Evolutionary conservation across 495 filamentous ascomycete genomes (phyloP), one percentile per base, ranked within the genome.

Genomic region (Delitschia confertaspora): DNA sequence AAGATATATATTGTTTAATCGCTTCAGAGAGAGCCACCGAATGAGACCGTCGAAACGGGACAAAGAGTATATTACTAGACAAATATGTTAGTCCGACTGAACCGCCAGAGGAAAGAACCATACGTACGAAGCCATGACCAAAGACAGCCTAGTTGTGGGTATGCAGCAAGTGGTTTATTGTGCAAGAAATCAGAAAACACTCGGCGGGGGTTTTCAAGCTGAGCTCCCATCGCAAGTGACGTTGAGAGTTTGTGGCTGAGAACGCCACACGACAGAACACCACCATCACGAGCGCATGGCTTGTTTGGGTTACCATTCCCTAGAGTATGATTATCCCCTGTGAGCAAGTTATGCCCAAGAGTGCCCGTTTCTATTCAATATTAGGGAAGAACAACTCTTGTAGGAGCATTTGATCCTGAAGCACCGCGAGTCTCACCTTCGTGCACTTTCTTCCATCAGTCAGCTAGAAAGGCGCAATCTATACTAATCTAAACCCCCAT

Each of bases 1-100:
- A 82, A 29, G 85, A 94, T 49, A 98, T 98, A 67, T 98, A 96
- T 58, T 93, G 85, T 50, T 85, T 88, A 56, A 98, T 87, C 25
- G 89, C 81, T 52, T 70, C 65, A 25, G 85, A 82, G 26, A 96
- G 71, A 43, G 79, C 80, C 38, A 93, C 71, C 22, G 78, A 65
- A 50, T 81, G 75, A 30, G 87, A 87, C 51, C 78, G 82, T 48
- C 91, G 87, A 65, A 98, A 98, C 3, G 88, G 88, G 49, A 98
- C 63, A 65, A 76, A 69, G 29, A 67, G 56, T 37, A 69, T 66
- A 40, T 69, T 68, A 36, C 66, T 68, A 40, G 27, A 14, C 42
- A 58, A 56, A 25, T 4, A 21, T 31, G 39, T 55, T 10, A 54
- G 38, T 18, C 11, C 22, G 9, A n/a, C 4, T 19, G 24, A 9